Evolutionary conservation across 1,284 basidiomycete genomes (phyloP).

Genomic region (Entoloma clypeatum): DNA sequence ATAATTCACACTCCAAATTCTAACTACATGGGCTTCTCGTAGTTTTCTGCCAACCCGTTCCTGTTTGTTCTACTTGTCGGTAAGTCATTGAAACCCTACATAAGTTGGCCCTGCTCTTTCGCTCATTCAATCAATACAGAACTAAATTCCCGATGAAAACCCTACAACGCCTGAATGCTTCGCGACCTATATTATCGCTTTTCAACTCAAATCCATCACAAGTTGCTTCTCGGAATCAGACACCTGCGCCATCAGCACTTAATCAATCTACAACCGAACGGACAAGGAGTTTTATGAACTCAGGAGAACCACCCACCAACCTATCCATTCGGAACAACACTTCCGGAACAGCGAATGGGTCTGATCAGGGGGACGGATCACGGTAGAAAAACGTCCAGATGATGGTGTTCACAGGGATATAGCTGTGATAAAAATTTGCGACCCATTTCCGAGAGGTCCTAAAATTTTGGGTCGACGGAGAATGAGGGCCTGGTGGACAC

Average conservation of each 20-base stretch:
- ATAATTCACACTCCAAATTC: neutral
- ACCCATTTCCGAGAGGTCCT: slow-evolving; percentile 20
- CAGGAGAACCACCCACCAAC: slow-evolving; percentile 11
- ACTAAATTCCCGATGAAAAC: slow-evolving; percentile 94
- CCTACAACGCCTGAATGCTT: slow-evolving; percentile 73
- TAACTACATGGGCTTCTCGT: slow-evolving; percentile 9
- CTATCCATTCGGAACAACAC: slow-evolving; percentile 14
- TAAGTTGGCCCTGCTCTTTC: slow-evolving; percentile 11
- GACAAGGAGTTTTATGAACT: neutral
- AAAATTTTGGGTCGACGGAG: slow-evolving; percentile 41
- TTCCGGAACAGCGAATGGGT: slow-evolving; percentile 6
- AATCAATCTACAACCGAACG: slow-evolving; percentile 9
- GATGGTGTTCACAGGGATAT: slow-evolving; percentile 33
- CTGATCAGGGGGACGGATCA: slow-evolving; percentile 8
- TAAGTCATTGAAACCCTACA: slow-evolving; percentile 34
- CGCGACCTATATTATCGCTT: slow-evolving; percentile 30
- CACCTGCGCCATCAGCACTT: slow-evolving; percentile 9
- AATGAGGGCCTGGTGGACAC: slow-evolving; percentile 38
- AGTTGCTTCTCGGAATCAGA: slow-evolving; percentile 19
- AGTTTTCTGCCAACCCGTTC: slow-evolving; percentile 93
- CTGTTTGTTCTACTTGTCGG: slow-evolving; percentile 92
- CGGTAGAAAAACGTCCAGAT: neutral
- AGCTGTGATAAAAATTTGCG: slow-evolving; percentile 51
- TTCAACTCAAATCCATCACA: slow-evolving; percentile 17
- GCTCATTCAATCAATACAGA: slow-evolving; percentile 36